phyloP scores from a whole-genome alignment of 495 filamentous ascomycete species.

The Xylaria castorea region DNA sequence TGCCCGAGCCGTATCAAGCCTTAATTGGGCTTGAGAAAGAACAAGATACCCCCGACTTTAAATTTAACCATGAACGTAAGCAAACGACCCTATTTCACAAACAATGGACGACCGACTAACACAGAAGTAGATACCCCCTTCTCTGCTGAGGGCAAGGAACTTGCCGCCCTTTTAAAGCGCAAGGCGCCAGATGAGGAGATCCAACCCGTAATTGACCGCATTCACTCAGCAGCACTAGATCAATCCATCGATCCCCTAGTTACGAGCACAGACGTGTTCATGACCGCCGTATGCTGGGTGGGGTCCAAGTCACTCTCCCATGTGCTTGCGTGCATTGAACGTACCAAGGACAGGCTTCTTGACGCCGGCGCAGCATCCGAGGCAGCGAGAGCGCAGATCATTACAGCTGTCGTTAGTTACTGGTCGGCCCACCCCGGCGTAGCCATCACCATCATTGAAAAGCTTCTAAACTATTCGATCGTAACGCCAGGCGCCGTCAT shows the following conservation, averaged over 20 bases:
- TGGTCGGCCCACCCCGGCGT: slow-evolving; percentile 93
- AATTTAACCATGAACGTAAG: slow-evolving; percentile 82
- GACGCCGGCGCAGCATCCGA: slow-evolving; percentile 75
- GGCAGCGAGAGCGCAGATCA: slow-evolving; percentile 81
- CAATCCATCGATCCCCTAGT: slow-evolving; percentile 76
- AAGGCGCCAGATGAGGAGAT: slow-evolving; percentile 86
- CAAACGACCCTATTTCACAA: slow-evolving; percentile 23
- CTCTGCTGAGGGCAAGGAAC: slow-evolving; percentile 75
- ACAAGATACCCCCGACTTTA: slow-evolving; percentile 92
- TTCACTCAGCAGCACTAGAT: slow-evolving; percentile 75
- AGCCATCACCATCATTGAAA: slow-evolving; percentile 93
- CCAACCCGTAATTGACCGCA: slow-evolving; percentile 73
- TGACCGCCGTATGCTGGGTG: slow-evolving; percentile 89
- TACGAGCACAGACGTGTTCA: slow-evolving; percentile 86
- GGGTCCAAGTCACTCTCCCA: slow-evolving; percentile 96
- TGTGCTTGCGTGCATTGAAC: slow-evolving; percentile 93
- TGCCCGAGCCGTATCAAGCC: slow-evolving; percentile 82
- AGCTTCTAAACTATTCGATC: slow-evolving; percentile 96
- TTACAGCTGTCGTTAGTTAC: slow-evolving; percentile 87
- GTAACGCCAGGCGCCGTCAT: slow-evolving; percentile 82
- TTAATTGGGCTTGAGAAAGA: slow-evolving; percentile 88
- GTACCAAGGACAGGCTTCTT: slow-evolving; percentile 89
- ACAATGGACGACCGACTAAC: background rate
- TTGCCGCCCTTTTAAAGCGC: slow-evolving; percentile 77
- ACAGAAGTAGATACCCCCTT: slow-evolving; percentile 73